Percentiles rank a stretch among this genome's conserved stretches.
These are phyloP conservation scores for Maudiozyma saulgeensis DNA, from an alignment of 805 yeast genomes.

Conservation along the genomic window DNA sequence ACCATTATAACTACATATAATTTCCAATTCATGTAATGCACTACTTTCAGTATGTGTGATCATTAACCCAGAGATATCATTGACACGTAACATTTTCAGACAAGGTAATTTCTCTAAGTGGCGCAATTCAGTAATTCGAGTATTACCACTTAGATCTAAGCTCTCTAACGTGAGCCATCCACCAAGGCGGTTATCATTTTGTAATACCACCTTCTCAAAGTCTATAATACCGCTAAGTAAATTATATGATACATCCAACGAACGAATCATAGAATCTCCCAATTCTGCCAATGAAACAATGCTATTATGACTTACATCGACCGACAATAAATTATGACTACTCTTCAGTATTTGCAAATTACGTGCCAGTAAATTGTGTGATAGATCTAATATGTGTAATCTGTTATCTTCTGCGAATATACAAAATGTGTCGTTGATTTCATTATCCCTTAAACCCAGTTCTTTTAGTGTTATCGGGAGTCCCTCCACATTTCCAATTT, in stretches of 20 bases:
- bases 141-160: constrained; percentile 18
- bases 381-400: constrained; percentile 5
- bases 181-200: constrained; percentile 4
- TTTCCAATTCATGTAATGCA: not conserved
- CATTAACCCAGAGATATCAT: constrained; percentile 13
- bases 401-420: constrained; percentile 1
- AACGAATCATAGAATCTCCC: constrained; percentile 9
- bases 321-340: constrained; percentile 11
- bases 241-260: constrained; percentile 16
- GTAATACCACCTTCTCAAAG: constrained; percentile 12
- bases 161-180: constrained; percentile 17
- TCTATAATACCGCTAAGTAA: constrained; percentile 17
- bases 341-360: constrained; percentile 10
- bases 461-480: constrained; percentile 6
- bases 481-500: constrained; percentile 15
- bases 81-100: constrained; percentile 14
- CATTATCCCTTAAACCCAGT: constrained; percentile 12
- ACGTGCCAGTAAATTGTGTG: constrained; percentile 12
- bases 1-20: not conserved
- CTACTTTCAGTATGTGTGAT: not conserved
- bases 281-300: constrained; percentile 16
- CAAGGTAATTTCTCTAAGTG: constrained; percentile 14
- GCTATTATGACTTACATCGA: constrained; percentile 18
- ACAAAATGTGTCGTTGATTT: constrained; percentile 7
- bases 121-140: constrained; percentile 12